These are phyloP conservation scores for Phoma herbarum DNA, from an alignment of 2,329 filamentous ascomycete species.

Conservation along the genomic window DNA sequence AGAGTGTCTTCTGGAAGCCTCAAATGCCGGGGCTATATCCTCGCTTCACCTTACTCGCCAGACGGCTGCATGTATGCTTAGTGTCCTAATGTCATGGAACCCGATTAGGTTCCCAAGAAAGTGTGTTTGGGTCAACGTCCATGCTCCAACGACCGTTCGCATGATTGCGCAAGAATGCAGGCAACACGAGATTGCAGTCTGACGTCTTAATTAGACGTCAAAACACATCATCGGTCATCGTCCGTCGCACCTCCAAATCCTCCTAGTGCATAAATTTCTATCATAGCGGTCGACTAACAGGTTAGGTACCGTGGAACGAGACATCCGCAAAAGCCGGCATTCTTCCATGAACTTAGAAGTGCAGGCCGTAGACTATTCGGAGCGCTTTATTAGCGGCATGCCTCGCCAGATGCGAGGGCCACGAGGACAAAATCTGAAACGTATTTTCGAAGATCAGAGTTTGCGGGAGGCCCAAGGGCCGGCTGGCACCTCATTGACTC, in stretches of 20 bases:
- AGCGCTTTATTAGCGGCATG: slow-evolving; percentile 19
- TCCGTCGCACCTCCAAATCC: slow-evolving; percentile 4
- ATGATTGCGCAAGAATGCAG: slow-evolving; percentile 34
- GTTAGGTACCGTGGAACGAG: slow-evolving; percentile 19
- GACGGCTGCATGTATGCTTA: slow-evolving; percentile 30
- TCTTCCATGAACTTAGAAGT: slow-evolving; percentile 23
- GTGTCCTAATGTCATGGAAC: slow-evolving; percentile 17
- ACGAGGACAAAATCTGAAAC: slow-evolving; percentile 33
- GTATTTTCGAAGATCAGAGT: slow-evolving; percentile 32
- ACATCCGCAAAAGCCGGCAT: slow-evolving; percentile 23
- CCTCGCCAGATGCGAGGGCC: slow-evolving; percentile 11
- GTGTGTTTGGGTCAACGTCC: slow-evolving; percentile 9
- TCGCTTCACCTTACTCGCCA: slow-evolving; percentile 31
- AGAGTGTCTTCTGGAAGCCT: slow-evolving; percentile 12
- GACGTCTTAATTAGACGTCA: slow-evolving; percentile 5
- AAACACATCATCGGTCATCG: background rate
- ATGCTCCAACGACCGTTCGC: slow-evolving; percentile 27
- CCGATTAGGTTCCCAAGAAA: slow-evolving; percentile 14
- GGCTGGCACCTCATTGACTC: slow-evolving; percentile 8
- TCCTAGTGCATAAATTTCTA: slow-evolving; percentile 11
- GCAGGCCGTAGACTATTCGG: slow-evolving; percentile 16
- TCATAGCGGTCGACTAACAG: slow-evolving; percentile 10
- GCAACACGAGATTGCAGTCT: slow-evolving; percentile 4
- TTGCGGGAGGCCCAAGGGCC: slow-evolving; percentile 29
- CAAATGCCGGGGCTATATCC: slow-evolving; percentile 18